phyloP scores from a whole-genome alignment of 1,284 basidiomycete genomes.

The Gomphus bonarii region DNA sequence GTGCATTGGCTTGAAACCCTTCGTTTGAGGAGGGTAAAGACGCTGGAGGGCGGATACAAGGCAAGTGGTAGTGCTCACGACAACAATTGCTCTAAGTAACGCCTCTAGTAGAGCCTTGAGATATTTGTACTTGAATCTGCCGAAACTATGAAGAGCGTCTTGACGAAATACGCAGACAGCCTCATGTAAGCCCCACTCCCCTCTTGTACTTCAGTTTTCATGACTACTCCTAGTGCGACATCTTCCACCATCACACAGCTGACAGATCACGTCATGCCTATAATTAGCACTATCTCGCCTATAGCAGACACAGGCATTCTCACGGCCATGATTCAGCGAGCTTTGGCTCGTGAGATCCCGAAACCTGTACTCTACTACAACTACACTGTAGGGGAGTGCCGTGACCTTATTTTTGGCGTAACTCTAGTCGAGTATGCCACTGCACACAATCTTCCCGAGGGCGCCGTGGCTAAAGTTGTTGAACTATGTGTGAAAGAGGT shows the following conservation, averaged over 20 bases:
- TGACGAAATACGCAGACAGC: slow-evolving; percentile 70
- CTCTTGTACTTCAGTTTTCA: background rate
- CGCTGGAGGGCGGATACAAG: slow-evolving; percentile 72
- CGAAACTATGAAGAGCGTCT: slow-evolving; percentile 47
- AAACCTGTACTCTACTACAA: slow-evolving; percentile 67
- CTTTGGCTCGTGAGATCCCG: slow-evolving; percentile 51
- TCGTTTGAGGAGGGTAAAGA: slow-evolving; percentile 72
- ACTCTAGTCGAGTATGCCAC: slow-evolving; percentile 89
- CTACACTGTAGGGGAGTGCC: slow-evolving; percentile 80
- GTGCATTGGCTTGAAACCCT: slow-evolving; percentile 94
- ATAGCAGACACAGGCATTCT: slow-evolving; percentile 57
- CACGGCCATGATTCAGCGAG: slow-evolving; percentile 42
- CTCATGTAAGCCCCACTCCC: slow-evolving; percentile 43
- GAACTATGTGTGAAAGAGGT: slow-evolving; percentile 80
- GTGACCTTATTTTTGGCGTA: slow-evolving; percentile 87
- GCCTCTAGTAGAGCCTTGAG: slow-evolving; percentile 53
- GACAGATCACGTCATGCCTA: slow-evolving; percentile 41
- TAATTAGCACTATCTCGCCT: slow-evolving; percentile 58
- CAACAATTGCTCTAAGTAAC: background rate
- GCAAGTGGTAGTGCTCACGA: slow-evolving; percentile 24
- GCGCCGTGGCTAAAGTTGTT: slow-evolving; percentile 77
- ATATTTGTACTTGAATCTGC: slow-evolving; percentile 72
- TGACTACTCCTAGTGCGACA: slow-evolving; percentile 42
- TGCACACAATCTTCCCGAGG: slow-evolving; percentile 62
- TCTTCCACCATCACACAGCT: slow-evolving; percentile 59